These are phyloP conservation scores for Massarina eburnea DNA, from an alignment of 2,329 filamentous ascomycete genomes.

Conservation along the genomic window DNA sequence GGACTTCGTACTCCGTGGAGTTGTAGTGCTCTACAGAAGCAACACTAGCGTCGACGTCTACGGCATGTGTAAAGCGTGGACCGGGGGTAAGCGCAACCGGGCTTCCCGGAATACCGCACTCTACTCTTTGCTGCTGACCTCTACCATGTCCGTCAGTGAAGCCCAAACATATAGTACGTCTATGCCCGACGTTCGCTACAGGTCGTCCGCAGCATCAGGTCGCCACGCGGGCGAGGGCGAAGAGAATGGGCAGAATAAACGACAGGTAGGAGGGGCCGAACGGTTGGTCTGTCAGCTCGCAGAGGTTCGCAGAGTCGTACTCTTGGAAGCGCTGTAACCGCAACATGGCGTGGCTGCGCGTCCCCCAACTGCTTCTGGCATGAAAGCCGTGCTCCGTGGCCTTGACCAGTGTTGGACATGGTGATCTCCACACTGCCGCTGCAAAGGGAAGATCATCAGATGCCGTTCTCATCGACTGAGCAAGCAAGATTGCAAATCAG, in stretches of 20 bases:
- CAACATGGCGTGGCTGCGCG: conserved; percentile 18
- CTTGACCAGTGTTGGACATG: conserved; percentile 6
- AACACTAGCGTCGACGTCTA: no score
- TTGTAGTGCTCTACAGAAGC: no score
- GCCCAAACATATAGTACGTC: no score
- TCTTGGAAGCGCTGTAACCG: conserved; percentile 32
- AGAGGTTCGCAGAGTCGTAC: conserved; percentile 13
- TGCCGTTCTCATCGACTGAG: neutral
- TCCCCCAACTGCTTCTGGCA: conserved; percentile 22
- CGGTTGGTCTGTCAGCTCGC: conserved; percentile 19
- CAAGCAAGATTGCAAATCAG: conserved; percentile 4
- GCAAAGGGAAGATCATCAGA: conserved; percentile 4
- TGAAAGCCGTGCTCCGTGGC: conserved; percentile 24
- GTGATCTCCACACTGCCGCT: conserved; percentile 1
- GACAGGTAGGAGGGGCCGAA: neutral
- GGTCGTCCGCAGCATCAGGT: no score
- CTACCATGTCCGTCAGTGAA: no score
- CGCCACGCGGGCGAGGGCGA: no score
- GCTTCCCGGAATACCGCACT: no score
- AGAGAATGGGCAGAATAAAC: neutral
- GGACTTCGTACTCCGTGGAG: no score
- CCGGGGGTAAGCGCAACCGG: no score
- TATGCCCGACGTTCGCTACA: no score
- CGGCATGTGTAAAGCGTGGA: no score
- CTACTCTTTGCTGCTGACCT: no score